These are phyloP conservation scores for Tanacetum coccineum DNA, from an alignment of 129 eudicot genomes.

Conservation along the genomic window DNA sequence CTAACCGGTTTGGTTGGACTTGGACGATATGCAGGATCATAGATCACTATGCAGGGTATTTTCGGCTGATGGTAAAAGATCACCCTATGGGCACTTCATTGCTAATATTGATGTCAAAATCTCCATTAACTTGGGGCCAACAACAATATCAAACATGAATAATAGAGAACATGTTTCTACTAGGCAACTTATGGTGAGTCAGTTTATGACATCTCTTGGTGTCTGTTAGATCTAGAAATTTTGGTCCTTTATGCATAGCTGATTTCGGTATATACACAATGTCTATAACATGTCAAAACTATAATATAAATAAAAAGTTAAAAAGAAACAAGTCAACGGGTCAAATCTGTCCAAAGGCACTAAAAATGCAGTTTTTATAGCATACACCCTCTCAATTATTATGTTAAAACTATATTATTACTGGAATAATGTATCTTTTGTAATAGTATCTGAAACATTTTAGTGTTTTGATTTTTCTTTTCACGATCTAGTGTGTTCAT, in stretches of 20 bases:
- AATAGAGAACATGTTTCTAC: neutral
- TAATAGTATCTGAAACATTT: no score
- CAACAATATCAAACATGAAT: no score
- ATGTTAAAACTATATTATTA: no score
- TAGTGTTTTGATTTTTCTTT: no score
- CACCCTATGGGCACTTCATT: neutral
- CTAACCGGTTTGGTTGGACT: constrained; percentile 31
- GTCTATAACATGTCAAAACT: neutral
- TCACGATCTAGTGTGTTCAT: neutral
- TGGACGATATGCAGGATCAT: constrained; percentile 49
- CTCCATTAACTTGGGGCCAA: constrained; percentile 1
- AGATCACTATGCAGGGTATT: constrained; percentile 59
- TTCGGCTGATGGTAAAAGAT: constrained; percentile 25
- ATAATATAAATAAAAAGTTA: no score
- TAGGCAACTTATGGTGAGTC: constrained; percentile 33
- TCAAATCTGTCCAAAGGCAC: no score
- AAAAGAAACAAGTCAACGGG: no score
- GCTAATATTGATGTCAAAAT: constrained; percentile 9
- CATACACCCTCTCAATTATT: no score
- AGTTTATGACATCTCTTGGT: neutral
- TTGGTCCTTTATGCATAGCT: no score
- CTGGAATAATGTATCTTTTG: no score
- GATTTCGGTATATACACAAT: no score
- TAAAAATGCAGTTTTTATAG: no score
- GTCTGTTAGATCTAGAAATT: neutral